phyloP scores from a whole-genome alignment of 1,139 yeast species.

The Entelexis paramagnoliae region DNA sequence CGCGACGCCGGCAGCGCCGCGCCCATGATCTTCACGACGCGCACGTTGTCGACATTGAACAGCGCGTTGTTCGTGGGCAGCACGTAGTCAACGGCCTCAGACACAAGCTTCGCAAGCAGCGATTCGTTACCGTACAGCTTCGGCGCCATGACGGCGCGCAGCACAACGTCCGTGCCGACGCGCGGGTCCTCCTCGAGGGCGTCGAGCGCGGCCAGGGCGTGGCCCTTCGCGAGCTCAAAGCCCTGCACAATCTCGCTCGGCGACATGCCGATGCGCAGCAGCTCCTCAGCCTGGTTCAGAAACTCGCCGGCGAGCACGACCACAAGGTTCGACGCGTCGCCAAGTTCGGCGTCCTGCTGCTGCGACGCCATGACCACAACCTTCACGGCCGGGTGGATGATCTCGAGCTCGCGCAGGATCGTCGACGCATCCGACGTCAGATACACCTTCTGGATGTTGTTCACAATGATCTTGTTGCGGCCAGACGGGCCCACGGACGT shows the following conservation, averaged over 20 bases:
- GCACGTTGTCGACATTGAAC: slow-evolving; percentile 83
- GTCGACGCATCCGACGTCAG: slow-evolving; percentile 97
- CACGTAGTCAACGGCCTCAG: slow-evolving; percentile 73
- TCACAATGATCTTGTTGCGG: slow-evolving; percentile 87
- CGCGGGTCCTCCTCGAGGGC: slow-evolving; percentile 48
- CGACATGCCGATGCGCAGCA: slow-evolving; percentile 53
- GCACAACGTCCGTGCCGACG: slow-evolving; percentile 50
- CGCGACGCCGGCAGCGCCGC: slow-evolving; percentile 60
- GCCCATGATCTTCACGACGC: slow-evolving; percentile 97
- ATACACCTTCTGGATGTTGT: slow-evolving; percentile 69
- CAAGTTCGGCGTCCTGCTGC: slow-evolving; percentile 82
- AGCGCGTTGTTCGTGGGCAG: slow-evolving; percentile 52
- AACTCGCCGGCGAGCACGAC: slow-evolving; percentile 49
- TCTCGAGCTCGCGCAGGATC: slow-evolving; percentile 82
- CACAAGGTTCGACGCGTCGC: slow-evolving; percentile 65
- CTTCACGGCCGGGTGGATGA: slow-evolving; percentile 96
- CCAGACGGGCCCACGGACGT: slow-evolving; percentile 98
- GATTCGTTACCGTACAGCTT: slow-evolving; percentile 90
- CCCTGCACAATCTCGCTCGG: slow-evolving; percentile 25
- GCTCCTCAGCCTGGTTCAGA: slow-evolving; percentile 25
- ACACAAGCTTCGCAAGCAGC: slow-evolving; percentile 62
- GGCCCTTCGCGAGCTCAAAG: slow-evolving; percentile 40
- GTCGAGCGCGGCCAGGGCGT: slow-evolving; percentile 52
- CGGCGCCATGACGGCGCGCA: slow-evolving; percentile 81
- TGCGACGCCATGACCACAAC: slow-evolving; percentile 91